A percentile compares a stretch with the other conserved stretches of the same genome.
Evolutionary conservation across 495 filamentous ascomycete genomes (phyloP).

Genomic region (Cryomyces antarcticus): DNA sequence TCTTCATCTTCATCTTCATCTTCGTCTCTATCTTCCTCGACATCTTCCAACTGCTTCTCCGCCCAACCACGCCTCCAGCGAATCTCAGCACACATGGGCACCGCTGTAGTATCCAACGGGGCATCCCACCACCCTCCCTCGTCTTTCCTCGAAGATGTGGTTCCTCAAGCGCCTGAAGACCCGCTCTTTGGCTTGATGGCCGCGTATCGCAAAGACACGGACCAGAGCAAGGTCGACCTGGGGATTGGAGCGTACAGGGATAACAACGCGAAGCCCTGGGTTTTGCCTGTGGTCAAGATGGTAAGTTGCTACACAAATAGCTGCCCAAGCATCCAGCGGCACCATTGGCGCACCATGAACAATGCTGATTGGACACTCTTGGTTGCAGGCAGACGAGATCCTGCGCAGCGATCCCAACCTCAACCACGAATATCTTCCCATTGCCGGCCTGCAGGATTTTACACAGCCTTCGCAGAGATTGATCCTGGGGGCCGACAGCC

Average conservation of each 20-base stretch:
- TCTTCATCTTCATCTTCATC: too few relatives aligned
- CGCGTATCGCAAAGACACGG: constrained; percentile 67
- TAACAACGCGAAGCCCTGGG: constrained; percentile 93
- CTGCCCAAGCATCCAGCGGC: not conserved
- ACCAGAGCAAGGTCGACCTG: constrained; percentile 79
- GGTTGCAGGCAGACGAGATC: constrained; percentile 61
- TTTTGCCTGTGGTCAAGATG: constrained; percentile 90
- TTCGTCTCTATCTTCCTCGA: not conserved
- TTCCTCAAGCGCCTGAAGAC: constrained; percentile 86
- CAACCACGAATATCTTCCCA: constrained; percentile 97
- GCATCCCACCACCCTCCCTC: constrained; percentile 24
- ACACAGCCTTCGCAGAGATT: constrained; percentile 78
- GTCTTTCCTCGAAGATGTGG: constrained; percentile 55
- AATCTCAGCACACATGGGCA: constrained; percentile 32
- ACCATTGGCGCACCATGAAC: not conserved
- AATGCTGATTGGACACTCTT: constrained; percentile 2
- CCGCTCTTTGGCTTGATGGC: constrained; percentile 86
- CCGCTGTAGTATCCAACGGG: constrained; percentile 2
- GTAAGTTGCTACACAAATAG: constrained; percentile 24
- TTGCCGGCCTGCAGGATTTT: constrained; percentile 68
- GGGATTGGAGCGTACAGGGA: constrained; percentile 95
- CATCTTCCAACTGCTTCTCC: not conserved
- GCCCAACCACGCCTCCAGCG: constrained; percentile 22
- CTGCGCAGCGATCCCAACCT: constrained; percentile 69
- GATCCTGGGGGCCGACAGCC: constrained; percentile 59